Evolutionary conservation across 2,329 filamentous ascomycete genomes (phyloP), one percentile per base, ranked within the genome.

Genomic region (Stagonosporopsis chrysanthemi): DNA sequence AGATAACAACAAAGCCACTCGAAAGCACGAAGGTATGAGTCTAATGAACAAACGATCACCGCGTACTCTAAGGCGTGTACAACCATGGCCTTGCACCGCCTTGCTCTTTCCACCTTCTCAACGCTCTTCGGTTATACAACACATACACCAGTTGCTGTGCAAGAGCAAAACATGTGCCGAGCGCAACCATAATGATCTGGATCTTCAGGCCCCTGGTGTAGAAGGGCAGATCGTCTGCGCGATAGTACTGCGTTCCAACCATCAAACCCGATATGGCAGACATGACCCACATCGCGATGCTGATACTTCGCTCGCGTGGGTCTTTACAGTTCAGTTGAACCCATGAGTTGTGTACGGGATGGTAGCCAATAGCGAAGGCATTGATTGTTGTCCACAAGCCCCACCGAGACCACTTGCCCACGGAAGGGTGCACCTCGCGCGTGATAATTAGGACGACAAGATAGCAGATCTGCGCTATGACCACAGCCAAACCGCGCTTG

Each of bases 291-390:
- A 80, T 77, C 74, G 82, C 81, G 43, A 84, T 78, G 19, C 73
- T 76, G 47, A 84, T 81, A 58, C 80, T 84, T 50, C 81, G 67
- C 65, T 83, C 82, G 4, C 77, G 68, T 0, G 79, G 64, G 17
- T 79, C 79, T 14, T 70, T 72, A 61, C 82, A 84, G 60, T 84
- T 85, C 6, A 84, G 69, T 63, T 83, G 81, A 17, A 82, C 71
- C 82, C 82, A 84, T 0, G 80, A 77, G 66, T 84, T 84, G 52
- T 84, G 81, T 0, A 82, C 75, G 0, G 82, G 82, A 65, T 84
- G 82, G 59, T 84, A 84, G 0, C 82, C 80, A 8, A 84, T 82
- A 0, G 82, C 81, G 35, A 84, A 78, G 1, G 72, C 72, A 65
- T 84, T 84, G 3, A 84, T 76, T 0, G 75, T 73, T 3, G 82